Evolutionary conservation across 2,329 filamentous ascomycete genomes (phyloP), one percentile per base, ranked within the genome.

Genomic region (Oidium heveae): DNA sequence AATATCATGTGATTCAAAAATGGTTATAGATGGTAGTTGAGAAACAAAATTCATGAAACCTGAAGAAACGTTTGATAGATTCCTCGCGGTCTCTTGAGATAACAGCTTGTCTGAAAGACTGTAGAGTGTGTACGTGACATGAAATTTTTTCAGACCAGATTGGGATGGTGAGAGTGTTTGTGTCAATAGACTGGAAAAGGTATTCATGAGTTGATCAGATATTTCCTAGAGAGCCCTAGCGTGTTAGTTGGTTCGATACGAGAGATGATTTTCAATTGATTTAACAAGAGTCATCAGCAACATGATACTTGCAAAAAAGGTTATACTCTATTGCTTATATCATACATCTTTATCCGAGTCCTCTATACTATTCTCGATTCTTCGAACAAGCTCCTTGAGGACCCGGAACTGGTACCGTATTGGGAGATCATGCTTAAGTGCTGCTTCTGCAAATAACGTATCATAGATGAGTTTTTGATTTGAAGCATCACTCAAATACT

Each of bases 321-420:
- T 28, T 28, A 28, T 28, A 28, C 3, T 28, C 24, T 28, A 6
- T 28, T 28, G 24, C 24, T 56, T 46, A 59, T 52, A 37, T 71
- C 84, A 71, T 82, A 94, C 88, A 81, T 94, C 79, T 72, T 85
- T 74, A 61, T 94, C 84, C 67, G 86, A 88, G 66, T 94, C 79
- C 56, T 77, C 72, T 51, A 94, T 86, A 36, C 82, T 76, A 33
- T 72, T 69, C 66, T 94, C 86, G 54, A 94, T 79, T 55, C 72
- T 75, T 8, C 72, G 68, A 13, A 86, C 69, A 36, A 95, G 71
- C 58, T 77, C 70, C 65, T 94, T 94, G 53, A 95, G 67, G 0
- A 86, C 75, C 56, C 78, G 75, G 16, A 82, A 67, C 59, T 80
- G 78, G 64, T 94, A 94, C 53, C 80, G 70, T 20, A 72, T 69